Evolutionary conservation across 495 filamentous ascomycete species (phyloP).

Genomic region (Talaromyces borbonicus): DNA sequence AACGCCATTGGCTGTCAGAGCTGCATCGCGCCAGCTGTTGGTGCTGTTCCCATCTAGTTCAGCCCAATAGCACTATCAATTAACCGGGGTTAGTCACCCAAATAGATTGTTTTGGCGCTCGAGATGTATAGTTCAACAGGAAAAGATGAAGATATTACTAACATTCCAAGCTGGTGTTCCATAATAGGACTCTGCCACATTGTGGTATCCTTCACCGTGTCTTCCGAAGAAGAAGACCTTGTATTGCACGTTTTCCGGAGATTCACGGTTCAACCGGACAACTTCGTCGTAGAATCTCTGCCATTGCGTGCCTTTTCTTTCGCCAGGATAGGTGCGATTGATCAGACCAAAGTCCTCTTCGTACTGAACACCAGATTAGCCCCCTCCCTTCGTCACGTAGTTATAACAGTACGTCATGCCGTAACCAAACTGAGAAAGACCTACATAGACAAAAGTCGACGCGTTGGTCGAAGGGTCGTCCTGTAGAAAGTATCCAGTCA

Average conservation of each 20-base stretch:
- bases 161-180: conserved; percentile 62
- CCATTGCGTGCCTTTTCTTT: conserved; percentile 50
- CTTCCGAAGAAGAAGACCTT: conserved; percentile 62
- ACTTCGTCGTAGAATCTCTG: conserved; percentile 53
- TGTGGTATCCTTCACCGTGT: conserved; percentile 65
- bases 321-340: conserved; percentile 44
- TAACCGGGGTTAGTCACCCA: conserved; percentile 59
- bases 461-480: conserved; percentile 54
- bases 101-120: too few species aligned
- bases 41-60: conserved; percentile 57
- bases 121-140: not conserved
- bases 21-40: conserved; percentile 58
- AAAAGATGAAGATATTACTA: conserved; percentile 12
- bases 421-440: too few species aligned
- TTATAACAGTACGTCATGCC: too few species aligned
- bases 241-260: conserved; percentile 41
- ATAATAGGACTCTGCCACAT: conserved; percentile 53
- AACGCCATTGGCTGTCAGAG: conserved; percentile 50
- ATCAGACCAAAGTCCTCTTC: conserved; percentile 58
- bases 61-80: conserved; percentile 64
- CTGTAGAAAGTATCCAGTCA: conserved; percentile 62
- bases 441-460: conserved; percentile 57
- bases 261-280: conserved; percentile 39
- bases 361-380: conserved; percentile 30
- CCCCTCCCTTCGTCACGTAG: not conserved